phyloP scores from a whole-genome alignment of 2,329 filamentous ascomycete species.

The Pseudogymnoascus sp. region DNA sequence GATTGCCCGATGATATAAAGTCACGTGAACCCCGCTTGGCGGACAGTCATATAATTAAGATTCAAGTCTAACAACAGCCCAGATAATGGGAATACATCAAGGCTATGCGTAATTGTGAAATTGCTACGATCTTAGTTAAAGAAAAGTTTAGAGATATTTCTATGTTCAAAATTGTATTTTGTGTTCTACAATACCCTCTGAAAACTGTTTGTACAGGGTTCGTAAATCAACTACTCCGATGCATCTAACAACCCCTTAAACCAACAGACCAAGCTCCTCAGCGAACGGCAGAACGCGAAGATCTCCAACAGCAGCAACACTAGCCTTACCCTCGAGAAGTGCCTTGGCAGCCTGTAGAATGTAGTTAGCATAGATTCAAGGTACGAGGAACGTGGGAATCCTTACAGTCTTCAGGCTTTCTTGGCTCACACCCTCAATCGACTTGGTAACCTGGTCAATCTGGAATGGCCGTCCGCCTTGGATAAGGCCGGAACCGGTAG shows the following conservation, averaged over 20 bases:
- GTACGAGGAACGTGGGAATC: constrained; percentile 18
- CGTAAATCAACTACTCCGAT: constrained; percentile 11
- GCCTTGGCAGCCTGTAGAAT: constrained; percentile 68
- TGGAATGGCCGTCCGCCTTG: constrained; percentile 76
- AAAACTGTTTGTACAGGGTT: constrained; percentile 29
- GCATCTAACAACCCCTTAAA: constrained; percentile 52
- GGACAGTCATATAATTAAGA: background rate
- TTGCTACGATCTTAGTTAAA: background rate
- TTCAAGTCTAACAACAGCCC: background rate
- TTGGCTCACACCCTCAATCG: constrained; percentile 69
- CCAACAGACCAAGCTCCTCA: constrained; percentile 85
- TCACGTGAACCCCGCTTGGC: background rate
- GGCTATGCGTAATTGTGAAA: constrained; percentile 3
- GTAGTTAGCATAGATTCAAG: constrained; percentile 26
- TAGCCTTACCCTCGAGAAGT: constrained; percentile 79
- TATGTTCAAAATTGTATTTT: constrained; percentile 16
- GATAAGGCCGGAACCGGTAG: constrained; percentile 76
- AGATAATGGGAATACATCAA: constrained; percentile 4
- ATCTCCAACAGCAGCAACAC: constrained; percentile 84
- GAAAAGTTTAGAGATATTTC: constrained; percentile 11
- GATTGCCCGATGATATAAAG: background rate
- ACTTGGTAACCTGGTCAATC: constrained; percentile 69
- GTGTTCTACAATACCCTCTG: constrained; percentile 30
- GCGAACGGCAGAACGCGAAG: constrained; percentile 85
- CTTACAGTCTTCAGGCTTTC: constrained; percentile 80